Evolutionary conservation across 306 rosid species (phyloP).

Genomic region (Sesbania bispinosa): DNA sequence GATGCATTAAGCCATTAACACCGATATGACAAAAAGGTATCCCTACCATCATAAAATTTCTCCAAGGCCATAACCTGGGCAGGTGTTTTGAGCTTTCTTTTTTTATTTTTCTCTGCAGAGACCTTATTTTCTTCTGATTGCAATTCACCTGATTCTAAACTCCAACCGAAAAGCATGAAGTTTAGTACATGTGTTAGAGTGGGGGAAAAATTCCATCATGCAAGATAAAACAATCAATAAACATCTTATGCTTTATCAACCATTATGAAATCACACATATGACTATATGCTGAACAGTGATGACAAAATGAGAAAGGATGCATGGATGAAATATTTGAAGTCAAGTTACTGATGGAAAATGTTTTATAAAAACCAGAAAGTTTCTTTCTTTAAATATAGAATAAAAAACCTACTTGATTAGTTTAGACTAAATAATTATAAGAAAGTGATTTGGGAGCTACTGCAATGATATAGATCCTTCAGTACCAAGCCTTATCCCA

Average conservation of each 20-base stretch:
- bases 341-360: not conserved
- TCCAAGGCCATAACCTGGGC: conserved; percentile 79
- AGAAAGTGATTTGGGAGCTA: not conserved
- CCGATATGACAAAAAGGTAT: conserved; percentile 5
- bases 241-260: not conserved
- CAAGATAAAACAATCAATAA: not conserved
- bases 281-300: not conserved
- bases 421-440: not conserved
- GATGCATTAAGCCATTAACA: conserved; percentile 18
- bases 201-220: not conserved
- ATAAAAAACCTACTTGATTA: not conserved
- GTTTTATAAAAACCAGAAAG: not conserved
- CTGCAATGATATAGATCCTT: conserved; percentile 8
- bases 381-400: not conserved
- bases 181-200: not conserved
- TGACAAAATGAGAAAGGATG: not conserved
- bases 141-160: conserved; percentile 55
- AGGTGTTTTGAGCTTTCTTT: conserved; percentile 87
- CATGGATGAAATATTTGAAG: not conserved
- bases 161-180: conserved; percentile 33
- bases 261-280: conserved; percentile 6
- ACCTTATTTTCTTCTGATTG: conserved; percentile 77
- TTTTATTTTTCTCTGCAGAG: conserved; percentile 59
- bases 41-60: conserved; percentile 75
- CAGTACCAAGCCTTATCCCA: not conserved